These are phyloP conservation scores for Russula lepida DNA, from an alignment of 768 basidiomycete species.

Conservation along the genomic window DNA sequence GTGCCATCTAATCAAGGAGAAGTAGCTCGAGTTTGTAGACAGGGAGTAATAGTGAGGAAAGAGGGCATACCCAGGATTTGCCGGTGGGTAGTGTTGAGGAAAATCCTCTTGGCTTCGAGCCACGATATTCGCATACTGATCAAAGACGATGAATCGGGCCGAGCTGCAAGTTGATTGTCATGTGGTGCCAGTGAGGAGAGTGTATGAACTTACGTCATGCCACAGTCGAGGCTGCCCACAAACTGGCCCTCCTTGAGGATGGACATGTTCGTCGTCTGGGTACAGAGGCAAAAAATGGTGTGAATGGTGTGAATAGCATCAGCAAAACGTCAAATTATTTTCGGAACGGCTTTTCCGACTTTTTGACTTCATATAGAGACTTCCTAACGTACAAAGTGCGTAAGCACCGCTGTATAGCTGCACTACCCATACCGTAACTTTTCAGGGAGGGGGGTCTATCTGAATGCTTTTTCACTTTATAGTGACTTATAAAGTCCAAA, in stretches of 20 bases:
- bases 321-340: too few relatives aligned
- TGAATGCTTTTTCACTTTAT: too few relatives aligned
- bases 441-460: too few relatives aligned
- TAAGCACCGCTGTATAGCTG: too few relatives aligned
- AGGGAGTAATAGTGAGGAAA: too few relatives aligned
- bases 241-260: slow-evolving; percentile 71
- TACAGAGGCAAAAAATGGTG: not conserved
- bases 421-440: too few relatives aligned
- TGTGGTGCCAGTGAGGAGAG: not conserved
- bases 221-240: slow-evolving; percentile 89
- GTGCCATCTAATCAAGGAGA: slow-evolving; percentile 61
- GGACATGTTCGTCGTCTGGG: slow-evolving; percentile 23
- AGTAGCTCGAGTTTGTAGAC: too few relatives aligned
- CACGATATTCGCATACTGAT: slow-evolving; percentile 78
- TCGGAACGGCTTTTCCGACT: too few relatives aligned
- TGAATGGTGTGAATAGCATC: not conserved
- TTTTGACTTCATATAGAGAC: too few relatives aligned
- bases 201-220: slow-evolving; percentile 67
- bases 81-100: slow-evolving; percentile 89
- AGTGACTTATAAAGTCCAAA: too few relatives aligned
- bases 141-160: slow-evolving; percentile 91
- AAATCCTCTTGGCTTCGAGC: slow-evolving; percentile 90
- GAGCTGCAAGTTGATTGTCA: slow-evolving; percentile 5
- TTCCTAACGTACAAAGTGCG: too few relatives aligned
- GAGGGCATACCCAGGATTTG: too few relatives aligned